Conservation (phyloP, 2,329 filamentous ascomycete genomes). For the Monilinia fructigena region DNA sequence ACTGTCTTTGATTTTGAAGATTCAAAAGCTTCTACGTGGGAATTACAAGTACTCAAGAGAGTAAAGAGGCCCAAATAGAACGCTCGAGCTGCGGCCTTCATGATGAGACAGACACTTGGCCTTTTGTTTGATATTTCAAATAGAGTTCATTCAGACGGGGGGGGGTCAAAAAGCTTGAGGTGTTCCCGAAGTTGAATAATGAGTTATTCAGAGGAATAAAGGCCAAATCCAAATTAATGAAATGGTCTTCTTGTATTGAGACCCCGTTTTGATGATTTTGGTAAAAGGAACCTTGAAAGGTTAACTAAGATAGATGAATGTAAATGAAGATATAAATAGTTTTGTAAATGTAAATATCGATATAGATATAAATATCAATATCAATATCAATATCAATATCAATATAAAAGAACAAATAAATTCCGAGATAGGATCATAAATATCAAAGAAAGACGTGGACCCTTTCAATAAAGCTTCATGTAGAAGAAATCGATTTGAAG, state of each 20-base stretch:
- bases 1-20: constrained; percentile 40
- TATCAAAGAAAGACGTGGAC: no score
- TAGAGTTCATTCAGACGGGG: background rate
- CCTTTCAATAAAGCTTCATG: no score
- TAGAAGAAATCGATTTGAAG: no score
- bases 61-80: constrained; percentile 64
- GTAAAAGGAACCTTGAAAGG: no score
- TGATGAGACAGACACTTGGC: constrained; percentile 39
- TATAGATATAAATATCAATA: no score
- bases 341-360: no score
- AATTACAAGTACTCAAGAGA: constrained; percentile 50
- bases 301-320: no score
- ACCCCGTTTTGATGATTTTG: background rate
- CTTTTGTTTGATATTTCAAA: constrained; percentile 19
- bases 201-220: background rate
- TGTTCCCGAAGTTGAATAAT: background rate
- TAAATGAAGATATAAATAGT: no score
- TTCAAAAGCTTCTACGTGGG: constrained; percentile 43
- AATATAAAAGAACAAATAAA: no score
- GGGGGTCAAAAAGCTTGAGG: background rate
- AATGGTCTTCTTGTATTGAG: background rate
- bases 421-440: no score
- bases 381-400: no score
- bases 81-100: constrained; percentile 53
- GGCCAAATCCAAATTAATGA: no score